A percentile compares a stretch with the other conserved stretches of the same genome.
phyloP scores from a whole-genome alignment of 2,329 filamentous ascomycete genomes.

The Pestalotiopsis sp. region DNA sequence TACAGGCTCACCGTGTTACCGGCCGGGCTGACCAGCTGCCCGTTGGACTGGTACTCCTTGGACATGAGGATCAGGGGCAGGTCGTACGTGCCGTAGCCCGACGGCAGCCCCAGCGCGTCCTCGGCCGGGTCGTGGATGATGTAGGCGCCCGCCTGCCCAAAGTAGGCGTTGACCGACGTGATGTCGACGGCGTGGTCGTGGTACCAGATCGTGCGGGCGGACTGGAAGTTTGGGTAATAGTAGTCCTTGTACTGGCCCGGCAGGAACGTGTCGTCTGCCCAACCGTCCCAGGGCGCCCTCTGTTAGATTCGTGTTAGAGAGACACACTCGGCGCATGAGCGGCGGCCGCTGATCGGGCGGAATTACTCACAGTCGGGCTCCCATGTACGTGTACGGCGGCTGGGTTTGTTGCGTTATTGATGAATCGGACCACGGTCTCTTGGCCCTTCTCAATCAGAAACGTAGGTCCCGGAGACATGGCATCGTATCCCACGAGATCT shows the following conservation, averaged over 20 bases:
- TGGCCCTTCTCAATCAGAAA: slow-evolving; percentile 50
- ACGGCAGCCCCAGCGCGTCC: slow-evolving; percentile 50
- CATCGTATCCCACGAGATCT: slow-evolving; percentile 52
- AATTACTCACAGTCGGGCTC: slow-evolving; percentile 40
- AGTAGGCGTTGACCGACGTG: slow-evolving; percentile 59
- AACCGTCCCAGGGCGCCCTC: slow-evolving; percentile 39
- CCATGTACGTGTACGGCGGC: slow-evolving; percentile 59
- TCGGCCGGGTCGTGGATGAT: slow-evolving; percentile 55
- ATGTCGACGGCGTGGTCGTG: slow-evolving; percentile 48
- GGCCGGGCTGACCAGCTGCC: slow-evolving; percentile 48
- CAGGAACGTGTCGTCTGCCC: slow-evolving; percentile 54
- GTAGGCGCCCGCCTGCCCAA: slow-evolving; percentile 60
- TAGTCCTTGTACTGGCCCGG: slow-evolving; percentile 52
- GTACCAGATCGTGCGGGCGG: slow-evolving; percentile 60
- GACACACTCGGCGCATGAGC: background rate
- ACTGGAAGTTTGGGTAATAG: slow-evolving; percentile 62
- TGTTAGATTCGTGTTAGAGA: background rate
- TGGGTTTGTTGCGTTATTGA: slow-evolving; percentile 48
- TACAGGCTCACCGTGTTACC: slow-evolving; percentile 51
- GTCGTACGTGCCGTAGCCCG: slow-evolving; percentile 53
- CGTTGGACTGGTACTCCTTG: slow-evolving; percentile 55
- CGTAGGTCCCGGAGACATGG: slow-evolving; percentile 56
- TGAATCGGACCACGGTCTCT: slow-evolving; percentile 56
- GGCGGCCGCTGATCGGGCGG: too few relatives aligned
- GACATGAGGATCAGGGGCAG: slow-evolving; percentile 52